These are phyloP conservation scores for Calonectria pseudoreteaudii DNA, from an alignment of 2,329 filamentous ascomycete species.

Conservation along the genomic window DNA sequence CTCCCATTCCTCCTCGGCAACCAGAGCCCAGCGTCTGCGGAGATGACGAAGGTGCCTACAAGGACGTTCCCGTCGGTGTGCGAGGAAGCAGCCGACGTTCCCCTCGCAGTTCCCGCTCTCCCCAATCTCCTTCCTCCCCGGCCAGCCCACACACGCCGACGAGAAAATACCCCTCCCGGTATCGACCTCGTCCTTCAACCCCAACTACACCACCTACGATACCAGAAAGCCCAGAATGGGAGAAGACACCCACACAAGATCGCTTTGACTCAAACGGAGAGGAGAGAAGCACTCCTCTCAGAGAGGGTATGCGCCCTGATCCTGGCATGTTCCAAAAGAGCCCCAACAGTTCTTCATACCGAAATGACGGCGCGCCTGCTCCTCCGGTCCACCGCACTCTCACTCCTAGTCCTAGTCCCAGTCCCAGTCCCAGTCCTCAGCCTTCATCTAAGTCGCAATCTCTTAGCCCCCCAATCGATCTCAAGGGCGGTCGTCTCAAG, in stretches of 20 bases:
- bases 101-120: conserved; percentile 31
- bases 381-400: conserved; percentile 65
- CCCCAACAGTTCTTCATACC: conserved; percentile 49
- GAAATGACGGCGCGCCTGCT: conserved; percentile 68
- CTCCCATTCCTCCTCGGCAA: conserved; percentile 60
- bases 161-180: conserved; percentile 40
- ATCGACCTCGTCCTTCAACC: conserved; percentile 39
- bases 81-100: conserved; percentile 41
- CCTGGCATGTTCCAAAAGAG: conserved; percentile 49
- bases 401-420: conserved; percentile 33
- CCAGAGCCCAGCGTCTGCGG: conserved; percentile 49
- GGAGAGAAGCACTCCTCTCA: conserved; percentile 45
- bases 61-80: conserved; percentile 48
- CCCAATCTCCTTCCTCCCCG: conserved; percentile 29
- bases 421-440: conserved; percentile 43
- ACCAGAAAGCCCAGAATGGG: conserved; percentile 36
- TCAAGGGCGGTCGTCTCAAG: conserved; percentile 60
- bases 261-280: conserved; percentile 39
- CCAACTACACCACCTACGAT: conserved; percentile 42
- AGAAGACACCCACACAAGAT: conserved; percentile 54
- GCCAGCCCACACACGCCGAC: conserved; percentile 50
- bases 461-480: conserved; percentile 58
- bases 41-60: conserved; percentile 40
- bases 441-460: conserved; percentile 39
- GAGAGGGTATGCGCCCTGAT: conserved; percentile 54